A percentile compares a stretch with the other conserved stretches of the same genome.
phyloP scores from a whole-genome alignment of 2,329 filamentous ascomycete species.

The Coniochaeta sp. region DNA sequence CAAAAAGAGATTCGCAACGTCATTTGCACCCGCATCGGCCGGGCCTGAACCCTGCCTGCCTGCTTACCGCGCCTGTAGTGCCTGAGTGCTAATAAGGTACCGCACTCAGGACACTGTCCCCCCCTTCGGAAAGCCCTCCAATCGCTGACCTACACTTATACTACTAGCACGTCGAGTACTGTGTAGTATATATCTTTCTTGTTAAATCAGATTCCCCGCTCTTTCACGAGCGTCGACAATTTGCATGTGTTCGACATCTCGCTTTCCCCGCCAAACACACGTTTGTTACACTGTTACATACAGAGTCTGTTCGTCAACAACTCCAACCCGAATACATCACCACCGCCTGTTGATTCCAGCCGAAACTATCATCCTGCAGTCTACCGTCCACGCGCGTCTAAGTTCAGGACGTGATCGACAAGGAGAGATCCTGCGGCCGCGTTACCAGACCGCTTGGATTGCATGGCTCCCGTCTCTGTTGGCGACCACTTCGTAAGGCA shows the following conservation, averaged over 20 bases:
- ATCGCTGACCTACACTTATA: background rate
- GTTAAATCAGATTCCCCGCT: background rate
- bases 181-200: too few species aligned
- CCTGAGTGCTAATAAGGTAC: background rate
- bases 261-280: background rate
- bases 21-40: constrained; percentile 3
- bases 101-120: background rate
- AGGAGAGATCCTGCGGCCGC: background rate
- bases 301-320: background rate
- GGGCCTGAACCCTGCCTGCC: background rate
- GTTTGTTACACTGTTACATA: too few species aligned
- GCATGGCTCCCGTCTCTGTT: background rate
- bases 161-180: background rate
- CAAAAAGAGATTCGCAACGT: background rate
- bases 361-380: background rate
- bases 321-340: background rate
- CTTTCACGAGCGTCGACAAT: background rate
- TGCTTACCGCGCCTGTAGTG: background rate
- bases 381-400: background rate
- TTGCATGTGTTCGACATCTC: background rate
- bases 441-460: background rate
- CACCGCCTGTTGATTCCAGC: background rate
- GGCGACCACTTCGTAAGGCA: background rate
- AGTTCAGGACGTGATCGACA: background rate
- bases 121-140: background rate